phyloP scores from a whole-genome alignment of 495 filamentous ascomycete genomes.

The Copromyces sp. region DNA sequence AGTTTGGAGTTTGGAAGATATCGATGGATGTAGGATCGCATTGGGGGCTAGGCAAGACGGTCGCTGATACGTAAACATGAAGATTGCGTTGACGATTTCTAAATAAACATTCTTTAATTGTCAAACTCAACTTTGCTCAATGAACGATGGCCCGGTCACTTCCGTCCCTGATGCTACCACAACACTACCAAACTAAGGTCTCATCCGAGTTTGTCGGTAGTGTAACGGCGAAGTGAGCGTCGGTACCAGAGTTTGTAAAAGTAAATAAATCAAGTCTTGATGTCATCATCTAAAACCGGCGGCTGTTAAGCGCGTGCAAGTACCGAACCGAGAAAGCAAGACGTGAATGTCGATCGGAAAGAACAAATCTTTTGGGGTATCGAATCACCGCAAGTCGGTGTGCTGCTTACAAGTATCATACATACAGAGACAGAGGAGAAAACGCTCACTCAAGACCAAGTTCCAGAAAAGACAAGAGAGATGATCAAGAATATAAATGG shows the following conservation, averaged over 20 bases:
- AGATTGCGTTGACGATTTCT: no score
- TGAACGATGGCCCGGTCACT: no score
- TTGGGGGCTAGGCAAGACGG: no score
- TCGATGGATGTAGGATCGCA: no score
- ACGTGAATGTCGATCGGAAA: no score
- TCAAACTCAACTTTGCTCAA: not conserved
- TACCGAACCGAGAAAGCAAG: not conserved
- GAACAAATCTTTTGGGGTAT: not conserved
- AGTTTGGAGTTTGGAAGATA: no score
- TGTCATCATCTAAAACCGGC: not conserved
- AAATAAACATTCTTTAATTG: no score
- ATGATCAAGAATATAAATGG: not conserved
- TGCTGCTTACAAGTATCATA: not conserved
- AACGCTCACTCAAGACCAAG: not conserved
- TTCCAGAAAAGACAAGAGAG: not conserved
- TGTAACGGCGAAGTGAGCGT: not conserved
- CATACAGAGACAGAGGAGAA: not conserved
- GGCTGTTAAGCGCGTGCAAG: not conserved
- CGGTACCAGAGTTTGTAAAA: not conserved
- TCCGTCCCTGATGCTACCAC: not conserved
- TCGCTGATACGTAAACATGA: no score
- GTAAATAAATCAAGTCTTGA: not conserved
- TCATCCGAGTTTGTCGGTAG: not conserved
- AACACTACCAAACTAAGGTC: not conserved
- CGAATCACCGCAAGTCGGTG: not conserved